phyloP scores from a whole-genome alignment of 495 filamentous ascomycete genomes.

The Astrothelium subdiscretum region DNA sequence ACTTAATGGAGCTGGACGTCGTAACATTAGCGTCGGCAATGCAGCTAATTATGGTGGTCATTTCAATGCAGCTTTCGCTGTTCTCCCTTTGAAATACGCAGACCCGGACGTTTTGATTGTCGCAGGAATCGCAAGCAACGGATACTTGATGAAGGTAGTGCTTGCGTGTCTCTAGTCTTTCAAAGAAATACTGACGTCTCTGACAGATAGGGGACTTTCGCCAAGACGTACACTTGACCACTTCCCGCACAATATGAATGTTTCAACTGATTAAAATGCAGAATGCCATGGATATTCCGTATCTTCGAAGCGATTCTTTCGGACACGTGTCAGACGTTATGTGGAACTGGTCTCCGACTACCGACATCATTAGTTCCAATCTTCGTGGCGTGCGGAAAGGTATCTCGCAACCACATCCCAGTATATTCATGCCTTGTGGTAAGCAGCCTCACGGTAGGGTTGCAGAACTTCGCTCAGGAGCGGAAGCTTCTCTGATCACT shows the following conservation, averaged over 20 bases:
- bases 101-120: conserved; percentile 66
- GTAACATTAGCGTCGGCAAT: conserved; percentile 8
- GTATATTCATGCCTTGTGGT: conserved; percentile 24
- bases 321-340: conserved; percentile 44
- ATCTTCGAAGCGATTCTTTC: conserved; percentile 17
- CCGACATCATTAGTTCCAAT: conserved; percentile 45
- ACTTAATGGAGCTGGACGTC: conserved; percentile 34
- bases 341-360: conserved; percentile 73
- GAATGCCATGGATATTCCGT: too few relatives aligned
- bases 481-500: conserved; percentile 16
- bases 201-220: conserved; percentile 15
- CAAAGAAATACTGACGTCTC: conserved; percentile 28
- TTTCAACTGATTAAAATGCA: too few relatives aligned
- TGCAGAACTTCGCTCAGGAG: conserved; percentile 22
- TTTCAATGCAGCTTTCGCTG: conserved; percentile 57
- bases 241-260: too few relatives aligned
- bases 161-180: conserved; percentile 52
- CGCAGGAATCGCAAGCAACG: conserved; percentile 71
- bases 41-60: conserved; percentile 50
- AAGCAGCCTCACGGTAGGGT: conserved; percentile 23
- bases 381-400: conserved; percentile 19
- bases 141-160: conserved; percentile 21
- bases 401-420: conserved; percentile 7
- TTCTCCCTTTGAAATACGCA: conserved; percentile 33
- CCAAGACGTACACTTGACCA: too few relatives aligned